Base-by-base conservation (phyloP, 2,329 filamentous ascomycete species). In the Phyllosticta citribraziliensis region DNA sequence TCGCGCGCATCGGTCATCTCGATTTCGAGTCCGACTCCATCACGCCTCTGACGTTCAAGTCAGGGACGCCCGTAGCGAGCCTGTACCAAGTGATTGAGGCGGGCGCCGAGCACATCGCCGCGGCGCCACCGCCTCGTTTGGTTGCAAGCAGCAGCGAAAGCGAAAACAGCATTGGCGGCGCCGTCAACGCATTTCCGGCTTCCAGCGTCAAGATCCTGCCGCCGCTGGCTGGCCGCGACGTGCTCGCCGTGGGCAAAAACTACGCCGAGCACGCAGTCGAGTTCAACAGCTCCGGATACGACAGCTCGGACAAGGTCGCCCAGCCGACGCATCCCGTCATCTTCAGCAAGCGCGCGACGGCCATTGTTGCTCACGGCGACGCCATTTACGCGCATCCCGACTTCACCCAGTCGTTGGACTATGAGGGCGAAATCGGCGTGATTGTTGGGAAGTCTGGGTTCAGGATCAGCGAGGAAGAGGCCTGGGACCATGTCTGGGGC, bases 231-330 rank as follows among this genome's bases (percentile, higher is more conserved):
- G 76, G 75, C 6, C 74, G 81, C 25, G 80, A 84, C 67, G 70
- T 84, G n/a, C 74, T 84, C 1, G 76, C 79, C 55, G 79, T 84
- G 2, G 80, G 81, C 27, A 83, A 84, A 67, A 84, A 84, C 65
- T 84, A 84, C 65, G 71, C 73, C 33, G 81, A 82, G 51, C 82
- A 84, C 66, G 82, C 82, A 1, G 79, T 77, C 58, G 81, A 84
- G 63, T 84, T 84, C 70, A 82, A 84, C 65, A 74, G 70, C 11
- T 80, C 78, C 1, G 81, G 82, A 0, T 84, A 78, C 65, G 82
- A 84, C 67, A 76, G 75, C 60, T 80, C 76, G 5, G 82, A 84
- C 65, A 84, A 83, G 64, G 71, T 74, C 0, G 80, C 81, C 60
- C 71, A 73, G 52, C 80, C 80, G 0, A 79, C 77, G 0, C 78